phyloP scores from a whole-genome alignment of 2,329 filamentous ascomycete species.

The Macrophomina phaseolina region DNA sequence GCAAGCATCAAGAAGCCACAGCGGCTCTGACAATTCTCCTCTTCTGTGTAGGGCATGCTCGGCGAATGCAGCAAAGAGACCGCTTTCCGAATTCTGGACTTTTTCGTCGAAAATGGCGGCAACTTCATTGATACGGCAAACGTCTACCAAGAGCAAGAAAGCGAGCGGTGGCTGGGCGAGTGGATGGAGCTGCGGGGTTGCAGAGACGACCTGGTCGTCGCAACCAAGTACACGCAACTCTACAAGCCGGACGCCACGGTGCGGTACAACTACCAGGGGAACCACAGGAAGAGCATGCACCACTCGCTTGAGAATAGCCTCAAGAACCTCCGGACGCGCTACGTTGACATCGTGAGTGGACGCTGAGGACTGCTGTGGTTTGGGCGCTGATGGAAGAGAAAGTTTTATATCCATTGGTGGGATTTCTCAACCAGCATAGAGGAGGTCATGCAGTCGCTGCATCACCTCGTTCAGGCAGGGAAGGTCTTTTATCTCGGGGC shows the following conservation, averaged over 20 bases:
- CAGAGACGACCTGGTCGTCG: constrained; percentile 59
- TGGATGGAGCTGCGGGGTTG: constrained; percentile 55
- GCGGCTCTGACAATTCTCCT: too few species aligned
- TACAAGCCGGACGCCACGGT: constrained; percentile 37
- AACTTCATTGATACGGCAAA: constrained; percentile 70
- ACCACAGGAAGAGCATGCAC: constrained; percentile 42
- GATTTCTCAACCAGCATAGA: constrained; percentile 50
- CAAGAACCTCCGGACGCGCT: constrained; percentile 49
- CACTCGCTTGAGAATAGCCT: constrained; percentile 46
- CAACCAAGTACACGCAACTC: constrained; percentile 58
- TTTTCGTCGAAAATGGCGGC: constrained; percentile 68
- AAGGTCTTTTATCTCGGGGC: constrained; percentile 49
- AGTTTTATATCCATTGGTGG: constrained; percentile 50
- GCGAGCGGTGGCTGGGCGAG: constrained; percentile 57
- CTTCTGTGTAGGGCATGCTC: neutral
- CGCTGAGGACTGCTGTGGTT: constrained; percentile 9
- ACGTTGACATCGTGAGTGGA: constrained; percentile 42
- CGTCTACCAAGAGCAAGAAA: constrained; percentile 55
- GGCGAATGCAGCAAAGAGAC: constrained; percentile 55
- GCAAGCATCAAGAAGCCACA: neutral
- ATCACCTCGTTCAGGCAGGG: constrained; percentile 41
- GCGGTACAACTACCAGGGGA: constrained; percentile 26
- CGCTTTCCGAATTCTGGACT: constrained; percentile 68
- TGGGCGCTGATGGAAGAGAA: constrained; percentile 26
- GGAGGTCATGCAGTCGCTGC: constrained; percentile 51